phyloP scores from a whole-genome alignment of 1,139 yeast genomes.

The Komagataea norvegica region DNA sequence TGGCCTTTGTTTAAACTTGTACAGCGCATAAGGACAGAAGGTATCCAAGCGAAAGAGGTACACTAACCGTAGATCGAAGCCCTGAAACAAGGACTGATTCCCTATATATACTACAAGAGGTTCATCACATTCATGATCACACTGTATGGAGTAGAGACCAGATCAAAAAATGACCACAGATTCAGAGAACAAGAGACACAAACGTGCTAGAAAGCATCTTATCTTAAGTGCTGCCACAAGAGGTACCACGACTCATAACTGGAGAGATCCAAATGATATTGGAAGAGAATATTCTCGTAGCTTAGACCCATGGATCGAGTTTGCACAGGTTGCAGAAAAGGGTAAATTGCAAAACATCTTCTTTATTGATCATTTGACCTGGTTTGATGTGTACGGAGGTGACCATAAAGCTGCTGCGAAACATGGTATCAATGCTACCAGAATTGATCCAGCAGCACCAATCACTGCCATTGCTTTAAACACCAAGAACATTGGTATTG shows the following conservation, averaged over 20 bases:
- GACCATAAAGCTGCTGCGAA: slow-evolving; percentile 38
- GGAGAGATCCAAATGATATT: slow-evolving; percentile 41
- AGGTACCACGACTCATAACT: slow-evolving; percentile 36
- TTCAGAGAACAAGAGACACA: slow-evolving; percentile 14
- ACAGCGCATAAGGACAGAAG: no score
- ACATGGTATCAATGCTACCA: slow-evolving; percentile 41
- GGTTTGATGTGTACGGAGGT: slow-evolving; percentile 43
- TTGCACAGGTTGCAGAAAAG: slow-evolving; percentile 41
- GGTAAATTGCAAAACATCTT: slow-evolving; percentile 44
- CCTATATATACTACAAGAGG: no score
- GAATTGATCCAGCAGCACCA: slow-evolving; percentile 39
- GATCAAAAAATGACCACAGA: slow-evolving; percentile 2
- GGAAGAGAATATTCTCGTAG: slow-evolving; percentile 34
- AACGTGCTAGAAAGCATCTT: slow-evolving; percentile 8
- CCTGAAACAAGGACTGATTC: no score
- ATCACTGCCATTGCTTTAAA: slow-evolving; percentile 43
- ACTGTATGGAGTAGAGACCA: neutral
- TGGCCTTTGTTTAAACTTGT: no score
- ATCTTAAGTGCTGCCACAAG: slow-evolving; percentile 25
- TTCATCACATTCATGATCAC: neutral
- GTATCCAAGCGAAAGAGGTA: no score
- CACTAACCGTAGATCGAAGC: no score
- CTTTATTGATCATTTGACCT: slow-evolving; percentile 44
- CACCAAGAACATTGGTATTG: slow-evolving; percentile 39
- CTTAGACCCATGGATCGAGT: slow-evolving; percentile 41